phyloP scores from a whole-genome alignment of 2,329 filamentous ascomycete genomes.

The Lachnellula cervina region DNA sequence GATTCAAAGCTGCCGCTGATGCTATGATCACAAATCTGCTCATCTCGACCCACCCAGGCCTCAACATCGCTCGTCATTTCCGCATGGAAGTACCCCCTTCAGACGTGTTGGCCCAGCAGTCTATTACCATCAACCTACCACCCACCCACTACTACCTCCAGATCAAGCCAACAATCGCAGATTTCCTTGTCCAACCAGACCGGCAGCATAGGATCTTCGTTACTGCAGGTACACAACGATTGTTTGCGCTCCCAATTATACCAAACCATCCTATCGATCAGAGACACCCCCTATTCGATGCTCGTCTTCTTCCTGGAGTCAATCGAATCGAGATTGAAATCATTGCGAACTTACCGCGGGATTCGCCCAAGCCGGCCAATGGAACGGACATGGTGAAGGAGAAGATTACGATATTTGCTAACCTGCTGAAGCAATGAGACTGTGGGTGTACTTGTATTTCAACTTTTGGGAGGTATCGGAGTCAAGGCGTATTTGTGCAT shows the following conservation, averaged over 20 bases:
- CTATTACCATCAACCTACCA: constrained; percentile 66
- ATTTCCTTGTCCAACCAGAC: constrained; percentile 49
- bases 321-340: constrained; percentile 77
- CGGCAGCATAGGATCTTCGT: constrained; percentile 76
- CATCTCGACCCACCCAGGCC: constrained; percentile 62
- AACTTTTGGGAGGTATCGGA: not conserved
- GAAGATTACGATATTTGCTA: constrained; percentile 69
- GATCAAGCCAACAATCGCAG: constrained; percentile 60
- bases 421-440: constrained; percentile 42
- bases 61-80: constrained; percentile 58
- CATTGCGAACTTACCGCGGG: constrained; percentile 63
- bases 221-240: constrained; percentile 60
- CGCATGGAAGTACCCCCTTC: constrained; percentile 62
- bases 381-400: constrained; percentile 70
- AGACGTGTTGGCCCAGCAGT: constrained; percentile 62
- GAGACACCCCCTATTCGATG: constrained; percentile 68
- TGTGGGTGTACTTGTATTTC: constrained; percentile 5
- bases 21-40: constrained; percentile 64
- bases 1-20: constrained; percentile 46
- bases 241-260: constrained; percentile 42
- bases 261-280: constrained; percentile 50
- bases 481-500: not conserved
- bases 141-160: constrained; percentile 65
- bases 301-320: constrained; percentile 63
- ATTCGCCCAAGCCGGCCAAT: constrained; percentile 47